These are phyloP conservation scores for Porodaedalea pini DNA, from an alignment of 1,284 basidiomycete genomes.

Conservation along the genomic window DNA sequence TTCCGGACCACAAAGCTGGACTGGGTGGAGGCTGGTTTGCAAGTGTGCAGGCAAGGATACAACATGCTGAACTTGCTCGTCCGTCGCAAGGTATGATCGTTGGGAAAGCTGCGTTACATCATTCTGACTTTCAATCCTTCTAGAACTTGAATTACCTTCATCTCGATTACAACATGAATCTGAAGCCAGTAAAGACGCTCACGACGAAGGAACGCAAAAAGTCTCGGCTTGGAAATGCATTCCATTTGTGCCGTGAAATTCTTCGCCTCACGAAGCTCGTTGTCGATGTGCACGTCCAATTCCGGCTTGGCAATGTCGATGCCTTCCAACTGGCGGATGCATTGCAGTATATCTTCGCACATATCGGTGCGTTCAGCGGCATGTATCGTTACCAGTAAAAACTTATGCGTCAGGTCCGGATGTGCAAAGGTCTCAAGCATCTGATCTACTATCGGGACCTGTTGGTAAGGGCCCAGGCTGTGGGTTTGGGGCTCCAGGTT, in stretches of 20 bases:
- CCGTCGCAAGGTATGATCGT: slow-evolving; percentile 82
- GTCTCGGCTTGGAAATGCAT: slow-evolving; percentile 99
- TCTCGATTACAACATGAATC: slow-evolving; percentile 91
- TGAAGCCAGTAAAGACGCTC: slow-evolving; percentile 98
- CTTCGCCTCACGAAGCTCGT: slow-evolving; percentile 96
- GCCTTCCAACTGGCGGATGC: slow-evolving; percentile 99
- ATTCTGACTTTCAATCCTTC: slow-evolving; percentile 12
- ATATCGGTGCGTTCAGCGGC: slow-evolving; percentile 96
- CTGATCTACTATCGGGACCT: slow-evolving; percentile 94
- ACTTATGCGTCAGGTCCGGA: slow-evolving; percentile 98
- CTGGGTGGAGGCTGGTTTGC: slow-evolving; percentile 99
- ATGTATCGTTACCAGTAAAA: slow-evolving; percentile 99
- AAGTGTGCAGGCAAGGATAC: slow-evolving; percentile 98
- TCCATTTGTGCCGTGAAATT: slow-evolving; percentile 97
- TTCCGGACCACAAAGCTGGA: slow-evolving; percentile 98
- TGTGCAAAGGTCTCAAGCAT: slow-evolving; percentile 99
- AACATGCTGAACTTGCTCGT: slow-evolving; percentile 99
- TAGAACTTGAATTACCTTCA: slow-evolving; percentile 95
- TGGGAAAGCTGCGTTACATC: background rate
- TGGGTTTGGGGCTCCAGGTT: slow-evolving; percentile 99
- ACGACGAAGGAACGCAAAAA: slow-evolving; percentile 99
- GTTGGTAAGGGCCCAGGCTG: slow-evolving; percentile 99
- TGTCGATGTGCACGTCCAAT: slow-evolving; percentile 98
- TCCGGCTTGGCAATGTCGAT: slow-evolving; percentile 97
- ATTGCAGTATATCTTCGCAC: slow-evolving; percentile 95